These are phyloP conservation scores for Helminthosporium solani DNA, from an alignment of 2,329 filamentous ascomycete species.

Conservation along the genomic window DNA sequence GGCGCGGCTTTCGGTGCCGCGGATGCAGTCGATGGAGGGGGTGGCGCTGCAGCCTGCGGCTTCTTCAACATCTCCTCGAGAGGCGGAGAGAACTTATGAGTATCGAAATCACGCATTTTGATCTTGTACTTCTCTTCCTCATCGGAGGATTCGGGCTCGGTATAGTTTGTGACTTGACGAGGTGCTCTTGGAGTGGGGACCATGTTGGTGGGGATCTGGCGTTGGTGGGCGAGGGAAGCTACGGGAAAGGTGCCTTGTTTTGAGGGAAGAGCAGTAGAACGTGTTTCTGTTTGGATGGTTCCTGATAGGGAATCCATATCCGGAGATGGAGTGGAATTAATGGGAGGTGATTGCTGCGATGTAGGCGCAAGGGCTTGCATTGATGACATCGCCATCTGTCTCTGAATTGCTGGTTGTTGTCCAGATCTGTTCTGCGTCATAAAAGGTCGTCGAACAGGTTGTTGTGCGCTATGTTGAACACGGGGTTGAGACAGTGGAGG, in stretches of 20 bases:
- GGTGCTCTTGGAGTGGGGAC: conserved; percentile 16
- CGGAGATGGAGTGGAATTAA: neutral
- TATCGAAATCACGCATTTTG: conserved; percentile 17
- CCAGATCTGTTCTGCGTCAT: conserved; percentile 10
- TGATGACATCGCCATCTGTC: conserved; percentile 1
- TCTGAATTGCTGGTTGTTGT: conserved; percentile 14
- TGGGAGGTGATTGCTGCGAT: neutral
- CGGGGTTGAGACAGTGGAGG: neutral
- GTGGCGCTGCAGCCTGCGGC: neutral
- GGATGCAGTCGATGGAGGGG: neutral
- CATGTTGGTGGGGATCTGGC: conserved; percentile 19
- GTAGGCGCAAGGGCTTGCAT: conserved; percentile 1
- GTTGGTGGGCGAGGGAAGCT: conserved; percentile 3
- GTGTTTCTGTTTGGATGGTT: conserved; percentile 1
- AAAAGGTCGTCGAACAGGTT: conserved; percentile 6
- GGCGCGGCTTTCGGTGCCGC: conserved; percentile 5
- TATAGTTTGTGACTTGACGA: conserved; percentile 5
- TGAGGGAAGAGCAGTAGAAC: neutral
- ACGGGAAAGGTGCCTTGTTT: conserved; percentile 8
- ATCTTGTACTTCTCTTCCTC: conserved; percentile 15
- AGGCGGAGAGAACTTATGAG: conserved; percentile 18
- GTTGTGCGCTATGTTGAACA: neutral
- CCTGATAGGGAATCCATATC: conserved; percentile 11
- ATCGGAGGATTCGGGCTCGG: conserved; percentile 4
- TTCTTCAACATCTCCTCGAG: conserved; percentile 16